phyloP scores from a whole-genome alignment of 805 yeast genomes.

The Ogataea trehalophila region DNA sequence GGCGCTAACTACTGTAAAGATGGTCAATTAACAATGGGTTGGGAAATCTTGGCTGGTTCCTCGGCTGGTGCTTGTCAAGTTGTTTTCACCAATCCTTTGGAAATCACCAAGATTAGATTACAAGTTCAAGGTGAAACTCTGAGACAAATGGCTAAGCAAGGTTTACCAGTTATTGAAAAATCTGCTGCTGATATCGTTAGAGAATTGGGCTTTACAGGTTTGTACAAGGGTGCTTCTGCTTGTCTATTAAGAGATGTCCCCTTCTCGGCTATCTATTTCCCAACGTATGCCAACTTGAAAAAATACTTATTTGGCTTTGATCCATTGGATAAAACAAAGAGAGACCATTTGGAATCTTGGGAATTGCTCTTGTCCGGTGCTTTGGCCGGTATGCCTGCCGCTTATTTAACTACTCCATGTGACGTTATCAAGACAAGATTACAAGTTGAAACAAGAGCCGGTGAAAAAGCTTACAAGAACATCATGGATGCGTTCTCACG shows the following conservation, averaged over 20 bases:
- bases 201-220: slow-evolving; percentile 76
- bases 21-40: slow-evolving; percentile 44
- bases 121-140: slow-evolving; percentile 82
- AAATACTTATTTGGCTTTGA: slow-evolving; percentile 77
- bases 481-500: slow-evolving; percentile 71
- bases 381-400: slow-evolving; percentile 96
- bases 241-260: slow-evolving; percentile 95
- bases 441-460: slow-evolving; percentile 75
- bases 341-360: slow-evolving; percentile 65
- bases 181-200: slow-evolving; percentile 70
- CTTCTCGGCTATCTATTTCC: slow-evolving; percentile 94
- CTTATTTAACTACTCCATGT: slow-evolving; percentile 92
- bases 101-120: slow-evolving; percentile 88
- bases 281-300: slow-evolving; percentile 91
- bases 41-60: slow-evolving; percentile 87
- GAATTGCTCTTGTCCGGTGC: slow-evolving; percentile 88
- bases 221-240: slow-evolving; percentile 88
- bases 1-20: slow-evolving; percentile 49
- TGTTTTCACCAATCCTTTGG: slow-evolving; percentile 91
- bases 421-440: slow-evolving; percentile 95
- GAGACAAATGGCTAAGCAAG: slow-evolving; percentile 34
- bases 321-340: slow-evolving; percentile 57
- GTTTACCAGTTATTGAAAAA: slow-evolving; percentile 30
- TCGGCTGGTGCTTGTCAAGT: slow-evolving; percentile 97
- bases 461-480: slow-evolving; percentile 74